phyloP scores from a whole-genome alignment of 2,329 filamentous ascomycete genomes.

The Falciphora oryzae region DNA sequence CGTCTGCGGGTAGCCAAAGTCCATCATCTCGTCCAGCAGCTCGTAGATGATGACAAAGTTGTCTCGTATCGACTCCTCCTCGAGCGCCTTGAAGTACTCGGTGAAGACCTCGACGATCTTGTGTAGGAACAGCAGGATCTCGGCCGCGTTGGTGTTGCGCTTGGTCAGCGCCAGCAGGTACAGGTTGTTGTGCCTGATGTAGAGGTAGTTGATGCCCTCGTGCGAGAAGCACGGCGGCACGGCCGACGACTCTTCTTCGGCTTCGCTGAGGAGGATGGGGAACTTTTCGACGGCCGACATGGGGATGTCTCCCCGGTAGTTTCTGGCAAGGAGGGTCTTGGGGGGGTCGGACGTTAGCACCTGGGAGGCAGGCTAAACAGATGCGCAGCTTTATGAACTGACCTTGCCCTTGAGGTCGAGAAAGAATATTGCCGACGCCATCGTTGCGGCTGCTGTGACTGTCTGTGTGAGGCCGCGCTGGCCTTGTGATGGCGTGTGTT shows the following conservation, averaged over 20 bases:
- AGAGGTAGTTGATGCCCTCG: constrained; percentile 99
- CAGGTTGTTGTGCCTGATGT: constrained; percentile 98
- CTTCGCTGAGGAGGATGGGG: constrained; percentile 89
- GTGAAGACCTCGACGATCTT: constrained; percentile 98
- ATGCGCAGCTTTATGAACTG: constrained; percentile 21
- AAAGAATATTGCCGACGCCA: constrained; percentile 98
- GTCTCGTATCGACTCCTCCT: constrained; percentile 97
- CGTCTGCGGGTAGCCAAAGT: constrained; percentile 98
- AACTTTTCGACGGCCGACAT: constrained; percentile 99
- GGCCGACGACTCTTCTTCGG: constrained; percentile 97
- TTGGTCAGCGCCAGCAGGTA: constrained; percentile 97
- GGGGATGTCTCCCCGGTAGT: constrained; percentile 97
- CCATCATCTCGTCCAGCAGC: constrained; percentile 99
- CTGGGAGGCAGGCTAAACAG: constrained; percentile 6
- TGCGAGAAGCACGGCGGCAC: constrained; percentile 97
- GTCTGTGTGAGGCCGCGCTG: too few species aligned
- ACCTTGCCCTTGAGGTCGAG: constrained; percentile 99
- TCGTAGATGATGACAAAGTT: constrained; percentile 99
- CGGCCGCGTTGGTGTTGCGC: constrained; percentile 97
- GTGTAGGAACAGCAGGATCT: constrained; percentile 96
- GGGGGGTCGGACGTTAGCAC: constrained; percentile 7
- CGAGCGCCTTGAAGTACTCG: constrained; percentile 98
- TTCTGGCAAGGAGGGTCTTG: constrained; percentile 94
- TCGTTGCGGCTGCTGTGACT: constrained; percentile 31
- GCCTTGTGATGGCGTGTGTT: too few species aligned